phyloP scores from a whole-genome alignment of 768 basidiomycete genomes.

The Agrocybe praecox region DNA sequence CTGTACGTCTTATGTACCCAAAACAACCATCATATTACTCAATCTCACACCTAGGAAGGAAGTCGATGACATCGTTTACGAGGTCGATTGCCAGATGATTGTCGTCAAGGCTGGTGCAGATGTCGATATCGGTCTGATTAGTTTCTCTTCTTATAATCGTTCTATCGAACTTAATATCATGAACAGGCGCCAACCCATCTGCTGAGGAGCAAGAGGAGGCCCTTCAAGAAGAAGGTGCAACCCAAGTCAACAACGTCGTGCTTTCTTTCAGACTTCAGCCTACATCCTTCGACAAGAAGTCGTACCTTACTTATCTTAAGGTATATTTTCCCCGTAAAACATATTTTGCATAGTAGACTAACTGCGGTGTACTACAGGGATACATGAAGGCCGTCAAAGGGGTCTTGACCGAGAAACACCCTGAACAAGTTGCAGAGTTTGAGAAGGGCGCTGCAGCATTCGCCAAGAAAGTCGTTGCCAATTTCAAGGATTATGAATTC shows the following conservation, averaged over 20 bases:
- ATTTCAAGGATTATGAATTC: conserved; percentile 96
- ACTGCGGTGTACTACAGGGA: conserved; percentile 41
- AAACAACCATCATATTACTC: conserved; percentile 5
- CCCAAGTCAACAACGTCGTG: conserved; percentile 84
- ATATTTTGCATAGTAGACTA: neutral
- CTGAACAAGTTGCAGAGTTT: conserved; percentile 71
- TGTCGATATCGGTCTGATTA: conserved; percentile 79
- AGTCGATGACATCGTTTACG: conserved; percentile 79
- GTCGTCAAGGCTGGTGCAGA: conserved; percentile 73
- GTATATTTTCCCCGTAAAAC: conserved; percentile 36
- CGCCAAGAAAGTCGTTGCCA: conserved; percentile 87
- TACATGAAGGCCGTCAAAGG: conserved; percentile 95
- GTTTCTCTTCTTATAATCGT: conserved; percentile 1
- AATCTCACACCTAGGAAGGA: conserved; percentile 56
- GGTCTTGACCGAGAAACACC: conserved; percentile 52
- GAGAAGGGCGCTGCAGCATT: conserved; percentile 77
- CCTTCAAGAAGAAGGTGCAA: conserved; percentile 72
- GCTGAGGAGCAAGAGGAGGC: conserved; percentile 83
- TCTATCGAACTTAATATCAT: neutral
- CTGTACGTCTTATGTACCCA: conserved; percentile 49
- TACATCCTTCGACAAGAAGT: conserved; percentile 90
- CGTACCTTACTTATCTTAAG: conserved; percentile 83
- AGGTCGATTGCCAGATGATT: conserved; percentile 82
- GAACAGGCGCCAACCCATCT: conserved; percentile 88
- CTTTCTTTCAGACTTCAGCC: conserved; percentile 88